Conservation (phyloP, 148 eudicot species). For the Chenopodium quinoa region DNA sequence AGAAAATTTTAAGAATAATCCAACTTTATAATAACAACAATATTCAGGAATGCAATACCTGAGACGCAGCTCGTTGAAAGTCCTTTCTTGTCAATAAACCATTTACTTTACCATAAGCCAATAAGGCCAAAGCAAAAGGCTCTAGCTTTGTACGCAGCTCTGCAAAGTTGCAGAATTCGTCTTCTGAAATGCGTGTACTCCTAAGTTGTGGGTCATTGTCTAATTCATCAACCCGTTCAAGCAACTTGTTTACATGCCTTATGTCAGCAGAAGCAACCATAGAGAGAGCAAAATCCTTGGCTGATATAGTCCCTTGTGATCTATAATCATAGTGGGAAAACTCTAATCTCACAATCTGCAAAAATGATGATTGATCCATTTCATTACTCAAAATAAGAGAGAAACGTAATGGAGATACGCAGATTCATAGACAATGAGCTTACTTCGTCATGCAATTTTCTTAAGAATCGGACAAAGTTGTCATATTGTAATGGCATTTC, state of each 20-base stretch:
- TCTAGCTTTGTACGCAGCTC: conserved; percentile 51
- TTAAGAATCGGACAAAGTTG: conserved; percentile 66
- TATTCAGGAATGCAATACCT: conserved; percentile 33
- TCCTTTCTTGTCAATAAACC: conserved; percentile 56
- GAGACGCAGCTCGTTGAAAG: conserved; percentile 69
- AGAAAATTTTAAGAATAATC: not conserved
- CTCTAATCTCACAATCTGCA: conserved; percentile 58
- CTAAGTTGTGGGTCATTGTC: conserved; percentile 40
- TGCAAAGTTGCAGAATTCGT: conserved; percentile 55
- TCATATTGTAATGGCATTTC: conserved; percentile 49
- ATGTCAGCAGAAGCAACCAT: conserved; percentile 77
- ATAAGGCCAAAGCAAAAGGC: conserved; percentile 59
- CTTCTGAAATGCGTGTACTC: conserved; percentile 41
- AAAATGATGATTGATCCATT: not conserved
- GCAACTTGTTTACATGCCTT: conserved; percentile 52
- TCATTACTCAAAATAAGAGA: not conserved
- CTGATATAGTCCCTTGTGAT: conserved; percentile 49
- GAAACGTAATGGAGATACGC: conserved; percentile 3
- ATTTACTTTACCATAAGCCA: conserved; percentile 48
- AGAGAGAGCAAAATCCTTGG: conserved; percentile 73
- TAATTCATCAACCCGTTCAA: conserved; percentile 58
- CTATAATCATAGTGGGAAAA: conserved; percentile 65
- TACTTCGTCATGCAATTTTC: conserved; percentile 74
- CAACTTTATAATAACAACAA: not conserved
- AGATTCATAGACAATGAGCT: not conserved